Percentiles rank a stretch among this genome's conserved stretches.
Evolutionary conservation across 1,284 basidiomycete genomes (phyloP).

Genomic region (Tylopilus sp.): DNA sequence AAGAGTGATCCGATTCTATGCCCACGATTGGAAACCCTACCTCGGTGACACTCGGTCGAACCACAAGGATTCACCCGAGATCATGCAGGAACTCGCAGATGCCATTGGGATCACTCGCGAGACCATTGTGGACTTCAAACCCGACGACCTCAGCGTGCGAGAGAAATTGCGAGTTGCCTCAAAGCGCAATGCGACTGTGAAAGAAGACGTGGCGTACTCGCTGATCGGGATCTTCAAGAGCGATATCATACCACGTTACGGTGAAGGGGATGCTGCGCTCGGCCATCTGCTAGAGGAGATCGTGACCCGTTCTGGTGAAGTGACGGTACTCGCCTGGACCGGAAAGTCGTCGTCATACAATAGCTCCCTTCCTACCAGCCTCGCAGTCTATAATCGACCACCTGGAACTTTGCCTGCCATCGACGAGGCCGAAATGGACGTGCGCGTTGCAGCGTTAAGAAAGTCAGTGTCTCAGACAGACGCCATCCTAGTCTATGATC

Average conservation of each 20-base stretch:
- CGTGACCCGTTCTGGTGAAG: constrained; percentile 12
- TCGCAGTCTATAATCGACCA: constrained; percentile 7
- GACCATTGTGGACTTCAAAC: constrained; percentile 13
- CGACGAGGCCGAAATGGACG: background rate
- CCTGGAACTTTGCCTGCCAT: background rate
- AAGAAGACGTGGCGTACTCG: constrained; percentile 18
- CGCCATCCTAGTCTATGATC: background rate
- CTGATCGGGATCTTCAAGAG: constrained; percentile 18
- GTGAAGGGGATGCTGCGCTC: constrained; percentile 12
- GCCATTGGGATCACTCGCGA: constrained; percentile 5
- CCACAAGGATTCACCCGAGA: constrained; percentile 16
- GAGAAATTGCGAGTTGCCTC: constrained; percentile 16
- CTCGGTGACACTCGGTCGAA: constrained; percentile 9
- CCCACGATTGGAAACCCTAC: constrained; percentile 14
- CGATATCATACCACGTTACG: constrained; percentile 16
- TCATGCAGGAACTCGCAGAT: constrained; percentile 16
- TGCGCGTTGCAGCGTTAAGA: background rate
- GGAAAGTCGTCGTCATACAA: constrained; percentile 17
- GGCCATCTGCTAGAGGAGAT: constrained; percentile 1
- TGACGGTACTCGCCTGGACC: constrained; percentile 16
- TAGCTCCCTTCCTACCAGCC: constrained; percentile 9
- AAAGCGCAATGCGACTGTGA: constrained; percentile 5
- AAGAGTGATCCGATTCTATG: constrained; percentile 12
- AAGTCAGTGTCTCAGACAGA: background rate
- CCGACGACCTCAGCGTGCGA: constrained; percentile 7